Evolutionary conservation across 805 yeast species (phyloP), one percentile per base, ranked within the genome.

Genomic region (Wickerhamiella shivajii): DNA sequence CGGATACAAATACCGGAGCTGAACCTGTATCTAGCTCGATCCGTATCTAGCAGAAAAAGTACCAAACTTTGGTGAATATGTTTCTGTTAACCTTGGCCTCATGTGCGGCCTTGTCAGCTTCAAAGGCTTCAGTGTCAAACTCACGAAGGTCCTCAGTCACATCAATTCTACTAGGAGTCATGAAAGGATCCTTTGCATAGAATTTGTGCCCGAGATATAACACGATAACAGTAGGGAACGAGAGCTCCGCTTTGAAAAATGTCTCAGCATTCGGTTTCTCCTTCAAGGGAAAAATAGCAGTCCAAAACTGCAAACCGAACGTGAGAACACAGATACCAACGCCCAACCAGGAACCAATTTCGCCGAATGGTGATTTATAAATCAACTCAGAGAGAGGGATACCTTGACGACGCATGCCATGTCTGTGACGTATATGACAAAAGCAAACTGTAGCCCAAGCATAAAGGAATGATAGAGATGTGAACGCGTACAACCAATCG

Each of bases 261-360:
- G 39, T 44, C n/a, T 35, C 26, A 8, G 63, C 61, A 28, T 45
- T 39, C 23, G 63, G 55, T 2, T 39, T 16, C 6, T 28, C 50
- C 16, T 61, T 71, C 57, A 72, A 50, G 36, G 93, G 93, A 64
- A 64, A 79, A 27, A 77, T 57, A 6, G 90, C 84, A 39, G 75
- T 64, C 81, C 85, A 80, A 61, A 81, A 77, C 59, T 79, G 85
- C 15, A 84, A 80, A 34, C 69, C 58, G 40, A 83, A 60, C 40
- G 80, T 75, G 34, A 77, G 52, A 18, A 67, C 22, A 51, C 74
- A 74, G 47, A 83, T 57, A 17, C 53, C 39, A 9, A 70, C 47
- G 35, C 87, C 87, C 52, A 67, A 68, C 43, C 51, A 56, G 1
- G 92, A 75, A 29, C 93, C 93, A 44, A 52, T 54, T 21, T 73